Evolutionary conservation across 495 filamentous ascomycete genomes (phyloP).

Genomic region (Penicillium salamii): DNA sequence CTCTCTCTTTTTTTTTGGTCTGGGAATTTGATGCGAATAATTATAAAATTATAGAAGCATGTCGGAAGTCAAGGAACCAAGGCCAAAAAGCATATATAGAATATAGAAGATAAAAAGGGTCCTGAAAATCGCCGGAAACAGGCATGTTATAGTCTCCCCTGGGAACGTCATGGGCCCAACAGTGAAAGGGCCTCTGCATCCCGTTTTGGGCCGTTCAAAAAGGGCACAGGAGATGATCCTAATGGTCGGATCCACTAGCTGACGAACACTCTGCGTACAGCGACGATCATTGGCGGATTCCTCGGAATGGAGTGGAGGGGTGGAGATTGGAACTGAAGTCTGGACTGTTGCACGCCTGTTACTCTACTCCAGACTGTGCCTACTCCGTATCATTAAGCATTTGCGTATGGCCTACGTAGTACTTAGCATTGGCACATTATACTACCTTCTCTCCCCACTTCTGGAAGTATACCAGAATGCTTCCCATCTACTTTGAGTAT

Average conservation of each 20-base stretch:
- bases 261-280: slow-evolving; percentile 19
- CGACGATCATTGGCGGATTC: slow-evolving; percentile 15
- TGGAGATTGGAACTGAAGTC: slow-evolving; percentile 15
- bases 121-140: slow-evolving; percentile 18
- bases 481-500: no score
- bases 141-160: slow-evolving; percentile 16
- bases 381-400: no score
- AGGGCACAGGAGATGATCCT: slow-evolving; percentile 22
- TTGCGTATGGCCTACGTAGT: no score
- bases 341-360: slow-evolving; percentile 13
- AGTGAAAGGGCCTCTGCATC: slow-evolving; percentile 13
- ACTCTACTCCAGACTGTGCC: neutral
- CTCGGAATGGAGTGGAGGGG: slow-evolving; percentile 17
- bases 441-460: no score
- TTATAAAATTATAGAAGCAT: slow-evolving; percentile 14
- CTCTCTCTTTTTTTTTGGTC: neutral
- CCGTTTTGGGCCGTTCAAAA: slow-evolving; percentile 15
- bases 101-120: slow-evolving; percentile 6
- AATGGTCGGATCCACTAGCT: slow-evolving; percentile 29
- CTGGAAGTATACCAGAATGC: no score
- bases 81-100: neutral
- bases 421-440: no score
- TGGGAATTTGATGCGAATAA: no score
- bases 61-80: slow-evolving; percentile 1
- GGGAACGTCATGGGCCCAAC: slow-evolving; percentile 28